Evolutionary conservation across 2,329 filamentous ascomycete genomes (phyloP).

Genomic region (Lasiodiplodia citricola): DNA sequence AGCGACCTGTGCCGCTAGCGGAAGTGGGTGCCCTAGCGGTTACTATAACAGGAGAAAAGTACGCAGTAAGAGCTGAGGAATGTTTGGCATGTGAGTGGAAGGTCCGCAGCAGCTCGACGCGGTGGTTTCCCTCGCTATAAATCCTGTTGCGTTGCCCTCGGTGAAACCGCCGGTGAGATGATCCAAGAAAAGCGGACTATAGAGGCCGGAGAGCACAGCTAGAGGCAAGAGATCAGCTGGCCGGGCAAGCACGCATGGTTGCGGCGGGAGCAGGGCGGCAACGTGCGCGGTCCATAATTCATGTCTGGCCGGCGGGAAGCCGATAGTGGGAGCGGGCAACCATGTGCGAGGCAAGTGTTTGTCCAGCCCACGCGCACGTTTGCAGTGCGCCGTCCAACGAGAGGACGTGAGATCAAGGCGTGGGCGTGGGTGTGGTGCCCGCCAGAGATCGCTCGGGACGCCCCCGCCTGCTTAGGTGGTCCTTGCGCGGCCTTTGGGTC

Average conservation of each 20-base stretch:
- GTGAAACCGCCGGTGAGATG: constrained; percentile 17
- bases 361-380: constrained; percentile 1
- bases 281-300: constrained; percentile 9
- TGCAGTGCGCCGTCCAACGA: no score
- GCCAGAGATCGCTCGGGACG: constrained; percentile 2
- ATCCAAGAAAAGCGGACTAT: neutral
- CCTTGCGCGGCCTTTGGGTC: constrained; percentile 1
- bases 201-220: neutral
- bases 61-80: neutral
- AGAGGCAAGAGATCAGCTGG: constrained; percentile 18
- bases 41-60: neutral
- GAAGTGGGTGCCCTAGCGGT: neutral
- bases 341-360: neutral
- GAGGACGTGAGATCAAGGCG: neutral
- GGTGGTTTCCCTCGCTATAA: neutral
- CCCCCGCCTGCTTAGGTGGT: neutral
- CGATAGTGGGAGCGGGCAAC: neutral
- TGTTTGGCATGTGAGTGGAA: neutral
- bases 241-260: neutral
- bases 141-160: neutral
- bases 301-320: constrained; percentile 11
- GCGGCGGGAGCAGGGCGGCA: neutral
- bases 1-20: neutral
- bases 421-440: constrained; percentile 7
- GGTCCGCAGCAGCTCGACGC: neutral